Evolutionary conservation across 345 rosid species (phyloP), one percentile per base, ranked within the genome.

Genomic region (Aquilaria yunnanensis): DNA sequence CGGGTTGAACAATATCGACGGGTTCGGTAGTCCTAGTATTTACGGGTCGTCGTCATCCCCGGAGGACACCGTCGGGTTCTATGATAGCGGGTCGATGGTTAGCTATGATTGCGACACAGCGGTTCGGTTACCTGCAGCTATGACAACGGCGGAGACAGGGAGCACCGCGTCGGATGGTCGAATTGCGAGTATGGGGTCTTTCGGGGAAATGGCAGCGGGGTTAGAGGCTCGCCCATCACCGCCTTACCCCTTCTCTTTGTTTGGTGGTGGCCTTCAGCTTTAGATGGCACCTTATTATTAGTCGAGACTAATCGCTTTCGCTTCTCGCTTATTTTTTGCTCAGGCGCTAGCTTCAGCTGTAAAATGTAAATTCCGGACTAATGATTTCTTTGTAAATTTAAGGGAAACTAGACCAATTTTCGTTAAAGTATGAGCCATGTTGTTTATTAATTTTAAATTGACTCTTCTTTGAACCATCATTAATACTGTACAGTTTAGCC

Each of bases 221-320:
- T 37, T 54, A 79, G 77, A 75, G 57, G 48, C 57, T 2, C 59
- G 68, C 48, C 69, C 75, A 11, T 61, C 79, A 16, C 77, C 79
- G 63, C 79, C 88, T 77, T 81, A 83, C 79, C 92, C 92, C 49
- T 86, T 86, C 71, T 81, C 86, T 2, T 67, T 86, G 23, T 75
- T 83, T 11, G 92, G 79, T 12, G 79, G 80, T 74, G 83, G 78
- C 58, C 81, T 77, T 77, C 77, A 74, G 75, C 58, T 69, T 37
- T 37, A 60, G 76, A 81, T 80, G 69, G 54, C 67, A 4, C 67
- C 68, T 51, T 51, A 10, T 51, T 51, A 51, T 51, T 51, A 29
- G 54, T 51, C 23, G 54, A 5, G 23, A 23, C 23, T 37, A 3
- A 37, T 3, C 1, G 43, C 43, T 37, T 0, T 0, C 43, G 43